Base-by-base conservation (phyloP, 306 rosid genomes). In the Acacia confusa region DNA sequence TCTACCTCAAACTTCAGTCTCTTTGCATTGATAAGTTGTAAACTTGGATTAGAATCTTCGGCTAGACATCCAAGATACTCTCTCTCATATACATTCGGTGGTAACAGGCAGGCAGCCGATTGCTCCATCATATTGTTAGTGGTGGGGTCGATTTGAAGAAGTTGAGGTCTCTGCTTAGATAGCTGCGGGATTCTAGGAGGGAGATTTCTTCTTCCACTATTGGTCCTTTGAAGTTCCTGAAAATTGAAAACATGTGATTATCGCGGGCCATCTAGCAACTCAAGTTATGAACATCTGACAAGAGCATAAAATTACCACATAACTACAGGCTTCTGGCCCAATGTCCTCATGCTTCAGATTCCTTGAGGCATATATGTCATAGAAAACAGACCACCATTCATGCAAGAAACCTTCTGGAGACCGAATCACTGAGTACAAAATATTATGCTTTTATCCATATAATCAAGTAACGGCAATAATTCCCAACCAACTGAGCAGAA, bases 321-420 rank as follows among this genome's bases (percentile, higher is more conserved):
- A 16, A 76, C 32, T 40, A 69, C 76, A 69, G 78, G 84, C 80
- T 24, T 63, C 86, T 71, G 79, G 76, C 44, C 61, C 60, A 30
- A 66, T 72, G 75, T 47, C 77, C 55, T 75, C 79, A 50, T 20
- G 11, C 73, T 53, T 58, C 30, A 32, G 15, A 48, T 60, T 58
- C 61, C 68, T 68, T 3, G 78, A 17, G 58, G 13, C 3, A 75
- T 27, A 85, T 17, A 53, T 14, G 2, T 83, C 88, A 48, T 38
- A 86, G 85, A 92, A 87, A 45, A 82, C 1, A 43, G 86, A 81
- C 92, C 92, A 92, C 97, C 94, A 92, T 45, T 90, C 94, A 53
- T 78, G 70, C 28, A 90, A 67, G 80, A 90, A 82, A 36, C 92
- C 92, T 2, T 85, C 86, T 0, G 79, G 70, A 70, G 86, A 76